These are phyloP conservation scores for Metarhizium rileyi DNA, from an alignment of 2,329 filamentous ascomycete genomes.

Conservation along the genomic window DNA sequence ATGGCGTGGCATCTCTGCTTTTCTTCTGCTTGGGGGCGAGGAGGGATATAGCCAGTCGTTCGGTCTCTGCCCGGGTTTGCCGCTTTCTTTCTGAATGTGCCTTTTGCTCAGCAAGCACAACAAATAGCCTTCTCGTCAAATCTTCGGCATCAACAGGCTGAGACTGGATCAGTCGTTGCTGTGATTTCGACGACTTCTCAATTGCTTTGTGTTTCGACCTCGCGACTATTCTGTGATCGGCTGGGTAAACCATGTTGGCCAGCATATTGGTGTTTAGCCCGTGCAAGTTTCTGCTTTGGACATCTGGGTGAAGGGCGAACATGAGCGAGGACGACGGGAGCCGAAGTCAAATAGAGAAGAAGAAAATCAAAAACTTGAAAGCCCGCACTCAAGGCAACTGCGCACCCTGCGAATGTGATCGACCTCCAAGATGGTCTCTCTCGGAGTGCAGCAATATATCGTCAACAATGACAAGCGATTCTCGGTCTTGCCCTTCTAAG, in stretches of 20 bases:
- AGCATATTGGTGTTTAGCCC: constrained; percentile 6
- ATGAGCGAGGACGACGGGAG: not conserved
- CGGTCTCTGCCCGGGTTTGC: constrained; percentile 17
- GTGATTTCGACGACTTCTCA: constrained; percentile 1
- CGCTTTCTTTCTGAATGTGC: constrained; percentile 26
- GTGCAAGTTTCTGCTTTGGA: not conserved
- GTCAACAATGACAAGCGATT: not conserved
- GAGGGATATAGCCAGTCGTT: constrained; percentile 7
- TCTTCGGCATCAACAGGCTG: constrained; percentile 43
- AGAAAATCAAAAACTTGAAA: not conserved
- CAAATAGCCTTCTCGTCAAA: constrained; percentile 39
- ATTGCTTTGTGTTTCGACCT: constrained; percentile 1
- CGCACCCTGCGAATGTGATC: not conserved
- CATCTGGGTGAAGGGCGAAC: not conserved
- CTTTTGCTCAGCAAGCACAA: constrained; percentile 42
- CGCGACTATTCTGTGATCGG: constrained; percentile 3
- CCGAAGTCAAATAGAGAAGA: not conserved
- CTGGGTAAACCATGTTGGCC: constrained; percentile 6
- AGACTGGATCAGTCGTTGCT: constrained; percentile 14
- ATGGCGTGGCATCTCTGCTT: not conserved
- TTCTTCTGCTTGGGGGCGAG: not conserved
- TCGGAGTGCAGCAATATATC: not conserved
- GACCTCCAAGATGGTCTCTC: not conserved
- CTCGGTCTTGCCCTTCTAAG: not conserved
- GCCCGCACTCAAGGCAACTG: not conserved